Evolutionary conservation across 352 stramenopile species (phyloP), one percentile per base, ranked within the genome.

Genomic region (Globisporangium cylindrosporum): DNA sequence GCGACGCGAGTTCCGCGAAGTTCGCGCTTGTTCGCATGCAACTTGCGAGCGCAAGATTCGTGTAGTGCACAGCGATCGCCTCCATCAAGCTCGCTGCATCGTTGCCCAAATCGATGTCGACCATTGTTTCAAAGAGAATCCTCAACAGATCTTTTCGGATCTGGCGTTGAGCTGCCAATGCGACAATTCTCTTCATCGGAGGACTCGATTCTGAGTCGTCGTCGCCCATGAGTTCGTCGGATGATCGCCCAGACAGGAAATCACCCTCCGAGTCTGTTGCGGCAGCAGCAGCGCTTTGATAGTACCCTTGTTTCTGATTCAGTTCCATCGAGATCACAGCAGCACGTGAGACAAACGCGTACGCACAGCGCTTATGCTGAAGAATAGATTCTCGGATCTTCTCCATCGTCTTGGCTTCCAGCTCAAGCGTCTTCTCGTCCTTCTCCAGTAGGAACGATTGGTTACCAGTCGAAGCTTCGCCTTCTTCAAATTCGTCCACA

Each of bases 391-490:
- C 57, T 18, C 84, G 75, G 15, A 96, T 86, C 64, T 84, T 90
- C 24, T 60, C 68, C 63, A 86, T 87, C 36, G 89, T 91, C 41
- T 90, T 71, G 1, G 70, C 72, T 63, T 96, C 89, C 51, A 96
- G 68, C 34, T 86, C 73, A 9, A 95, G 76, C 7, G 89, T 95
- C 63, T 93, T 90, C 34, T 95, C 86, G 65, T 96, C 89, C 62
- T 96, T 96, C 64, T 95, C 89, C 8, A 94, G 68, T 73, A 93
- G 68, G 56, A 93, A 79, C 3, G 75, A 73, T 6, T 73, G 64
- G 15, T 70, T 62, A 14, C 69, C 66, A 18, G 80, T 38, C 20
- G 56, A 59, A 25, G 38, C 75, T 48, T 84, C 77, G 36, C 77
- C 62, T 65, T 92, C 86, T 4, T 94, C 86, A 62, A 84, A 87